These are phyloP conservation scores for Colletotrichum spaethianum DNA, from an alignment of 2,329 filamentous ascomycete genomes.

Conservation along the genomic window DNA sequence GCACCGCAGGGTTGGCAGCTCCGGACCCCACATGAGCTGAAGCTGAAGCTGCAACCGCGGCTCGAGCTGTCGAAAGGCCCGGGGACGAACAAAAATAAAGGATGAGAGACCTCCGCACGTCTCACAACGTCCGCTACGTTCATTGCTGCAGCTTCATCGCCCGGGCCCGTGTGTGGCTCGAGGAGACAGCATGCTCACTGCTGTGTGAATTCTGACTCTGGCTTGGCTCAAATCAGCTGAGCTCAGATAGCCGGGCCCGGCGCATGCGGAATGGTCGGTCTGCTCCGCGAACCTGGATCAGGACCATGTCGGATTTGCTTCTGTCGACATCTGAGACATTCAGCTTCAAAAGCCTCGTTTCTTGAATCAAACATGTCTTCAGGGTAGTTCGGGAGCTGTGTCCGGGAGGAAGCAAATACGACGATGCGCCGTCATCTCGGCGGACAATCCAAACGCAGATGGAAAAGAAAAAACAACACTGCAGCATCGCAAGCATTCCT, in stretches of 20 bases:
- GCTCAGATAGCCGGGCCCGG: background rate
- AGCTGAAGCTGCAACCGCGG: background rate
- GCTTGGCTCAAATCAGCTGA: background rate
- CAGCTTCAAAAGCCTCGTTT: background rate
- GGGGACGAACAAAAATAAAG: background rate
- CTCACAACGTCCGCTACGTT: background rate
- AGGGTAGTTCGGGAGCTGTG: too few species aligned
- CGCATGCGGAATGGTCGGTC: background rate
- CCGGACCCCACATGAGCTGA: slow-evolving; percentile 1
- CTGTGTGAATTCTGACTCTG: background rate
- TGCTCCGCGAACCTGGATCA: background rate
- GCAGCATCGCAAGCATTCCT: background rate
- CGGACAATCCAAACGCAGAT: too few species aligned
- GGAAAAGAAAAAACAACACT: too few species aligned
- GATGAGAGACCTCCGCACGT: background rate
- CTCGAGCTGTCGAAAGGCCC: background rate
- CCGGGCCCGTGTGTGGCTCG: background rate
- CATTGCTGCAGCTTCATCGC: background rate
- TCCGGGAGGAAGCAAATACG: background rate
- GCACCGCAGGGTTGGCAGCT: background rate
- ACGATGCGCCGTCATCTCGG: background rate
- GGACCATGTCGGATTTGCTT: background rate
- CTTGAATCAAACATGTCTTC: background rate
- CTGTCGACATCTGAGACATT: background rate
- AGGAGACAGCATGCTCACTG: background rate